These are phyloP conservation scores for Lentinula sp. DNA, from an alignment of 768 basidiomycete species.

Conservation along the genomic window DNA sequence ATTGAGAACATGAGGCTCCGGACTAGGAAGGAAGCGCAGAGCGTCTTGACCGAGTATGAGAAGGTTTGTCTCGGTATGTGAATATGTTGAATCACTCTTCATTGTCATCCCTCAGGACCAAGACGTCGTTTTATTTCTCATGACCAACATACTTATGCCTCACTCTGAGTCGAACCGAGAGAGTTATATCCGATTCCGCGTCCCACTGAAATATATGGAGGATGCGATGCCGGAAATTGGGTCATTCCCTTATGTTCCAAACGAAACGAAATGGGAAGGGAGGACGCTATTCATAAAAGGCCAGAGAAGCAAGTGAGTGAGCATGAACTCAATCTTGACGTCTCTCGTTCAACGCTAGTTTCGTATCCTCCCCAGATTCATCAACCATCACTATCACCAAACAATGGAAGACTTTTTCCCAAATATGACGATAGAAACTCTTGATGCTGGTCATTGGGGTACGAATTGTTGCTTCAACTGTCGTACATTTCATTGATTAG, in stretches of 20 bases:
- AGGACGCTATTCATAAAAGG: constrained; percentile 75
- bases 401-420: constrained; percentile 70
- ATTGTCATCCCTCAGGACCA: constrained; percentile 48
- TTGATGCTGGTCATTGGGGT: constrained; percentile 91
- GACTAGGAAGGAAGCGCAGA: neutral
- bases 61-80: neutral
- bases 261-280: constrained; percentile 47
- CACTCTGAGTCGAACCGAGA: constrained; percentile 11
- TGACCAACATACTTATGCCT: constrained; percentile 69
- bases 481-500: constrained; percentile 15
- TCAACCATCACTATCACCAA: constrained; percentile 66
- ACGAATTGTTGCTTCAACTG: constrained; percentile 18
- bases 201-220: constrained; percentile 66
- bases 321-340: neutral
- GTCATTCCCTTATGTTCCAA: constrained; percentile 67
- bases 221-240: constrained; percentile 64
- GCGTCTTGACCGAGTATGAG: constrained; percentile 3
- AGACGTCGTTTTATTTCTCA: constrained; percentile 70
- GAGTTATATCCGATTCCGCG: constrained; percentile 51
- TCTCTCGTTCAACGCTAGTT: neutral
- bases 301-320: constrained; percentile 58
- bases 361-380: constrained; percentile 41
- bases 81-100: neutral
- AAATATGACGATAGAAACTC: constrained; percentile 45
- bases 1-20: constrained; percentile 1